Conservation (phyloP, 345 rosid genomes). For the Eucalyptus camaldulensis region DNA sequence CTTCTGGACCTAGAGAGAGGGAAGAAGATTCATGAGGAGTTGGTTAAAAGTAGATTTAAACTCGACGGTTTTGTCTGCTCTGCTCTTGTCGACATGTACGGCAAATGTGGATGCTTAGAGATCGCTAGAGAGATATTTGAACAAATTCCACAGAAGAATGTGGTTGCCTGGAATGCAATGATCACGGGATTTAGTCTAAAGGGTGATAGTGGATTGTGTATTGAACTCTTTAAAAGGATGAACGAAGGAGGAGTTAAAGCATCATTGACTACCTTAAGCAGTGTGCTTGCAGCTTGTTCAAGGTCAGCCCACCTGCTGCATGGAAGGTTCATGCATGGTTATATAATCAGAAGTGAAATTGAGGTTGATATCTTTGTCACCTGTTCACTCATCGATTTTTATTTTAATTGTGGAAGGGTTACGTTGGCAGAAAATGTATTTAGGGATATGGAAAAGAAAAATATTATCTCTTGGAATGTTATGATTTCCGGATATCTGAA, state of each 20-base stretch:
- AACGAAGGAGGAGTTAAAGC: conserved; percentile 32
- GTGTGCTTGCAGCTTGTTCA: conserved; percentile 43
- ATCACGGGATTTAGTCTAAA: conserved; percentile 26
- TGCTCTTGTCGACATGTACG: conserved; percentile 72
- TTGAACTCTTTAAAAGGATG: conserved; percentile 49
- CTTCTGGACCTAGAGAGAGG: conserved; percentile 56
- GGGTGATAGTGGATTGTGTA: conserved; percentile 41
- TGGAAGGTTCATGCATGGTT: conserved; percentile 50
- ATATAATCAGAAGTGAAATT: conserved; percentile 22
- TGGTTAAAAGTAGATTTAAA: conserved; percentile 9
- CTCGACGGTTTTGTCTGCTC: conserved; percentile 43
- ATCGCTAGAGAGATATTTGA: conserved; percentile 45
- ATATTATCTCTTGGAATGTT: conserved; percentile 39
- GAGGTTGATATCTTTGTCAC: conserved; percentile 19
- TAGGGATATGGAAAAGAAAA: conserved; percentile 5
- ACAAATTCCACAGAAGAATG: conserved; percentile 22
- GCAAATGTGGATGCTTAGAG: conserved; percentile 49
- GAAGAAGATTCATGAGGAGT: conserved; percentile 35
- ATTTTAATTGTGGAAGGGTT: conserved; percentile 50
- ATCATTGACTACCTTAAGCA: conserved; percentile 42
- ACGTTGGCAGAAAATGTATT: conserved; percentile 40
- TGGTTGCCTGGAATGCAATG: conserved; percentile 62
- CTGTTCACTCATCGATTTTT: conserved; percentile 41
- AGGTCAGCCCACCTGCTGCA: conserved; percentile 34
- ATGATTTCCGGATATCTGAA: conserved; percentile 56